A percentile compares a stretch with the other conserved stretches of the same genome.
Conservation (phyloP, 2,329 filamentous ascomycete genomes). For the Cladosporium austrohemisphaericum region DNA sequence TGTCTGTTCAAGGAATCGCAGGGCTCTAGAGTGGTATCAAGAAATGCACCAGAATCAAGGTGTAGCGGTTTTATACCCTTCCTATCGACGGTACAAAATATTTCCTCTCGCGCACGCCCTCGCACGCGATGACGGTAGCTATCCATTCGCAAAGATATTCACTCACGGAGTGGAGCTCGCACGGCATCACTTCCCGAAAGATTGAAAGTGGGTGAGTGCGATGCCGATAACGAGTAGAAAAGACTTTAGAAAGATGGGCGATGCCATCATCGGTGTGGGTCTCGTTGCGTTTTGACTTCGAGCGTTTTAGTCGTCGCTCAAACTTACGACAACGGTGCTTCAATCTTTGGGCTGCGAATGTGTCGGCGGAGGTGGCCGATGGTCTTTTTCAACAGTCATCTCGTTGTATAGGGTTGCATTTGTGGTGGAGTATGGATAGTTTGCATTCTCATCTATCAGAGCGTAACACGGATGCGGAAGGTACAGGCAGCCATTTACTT, state of each 20-base stretch:
- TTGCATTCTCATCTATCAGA: too few species aligned
- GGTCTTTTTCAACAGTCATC: not conserved
- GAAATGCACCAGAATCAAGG: too few species aligned
- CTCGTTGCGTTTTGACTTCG: not conserved
- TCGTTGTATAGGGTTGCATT: not conserved
- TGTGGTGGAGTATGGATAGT: not conserved
- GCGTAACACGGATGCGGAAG: not conserved
- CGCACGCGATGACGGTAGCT: conserved; percentile 2
- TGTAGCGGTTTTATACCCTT: too few species aligned
- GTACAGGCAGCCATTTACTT: not conserved
- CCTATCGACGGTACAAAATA: too few species aligned
- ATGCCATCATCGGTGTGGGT: conserved; percentile 5
- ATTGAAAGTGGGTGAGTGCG: not conserved
- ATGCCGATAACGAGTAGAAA: conserved; percentile 2
- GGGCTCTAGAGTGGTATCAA: too few species aligned
- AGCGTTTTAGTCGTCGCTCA: not conserved
- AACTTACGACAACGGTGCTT: too few species aligned
- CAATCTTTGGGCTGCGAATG: too few species aligned
- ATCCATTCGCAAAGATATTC: too few species aligned
- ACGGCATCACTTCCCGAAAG: not conserved
- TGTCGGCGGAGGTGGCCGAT: not conserved
- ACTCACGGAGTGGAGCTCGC: too few species aligned
- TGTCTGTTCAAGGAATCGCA: too few species aligned
- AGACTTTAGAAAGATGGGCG: not conserved
- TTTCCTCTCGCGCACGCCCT: not conserved